Evolutionary conservation across 345 rosid genomes (phyloP).

Genomic region (Stellera chamaejasme): DNA sequence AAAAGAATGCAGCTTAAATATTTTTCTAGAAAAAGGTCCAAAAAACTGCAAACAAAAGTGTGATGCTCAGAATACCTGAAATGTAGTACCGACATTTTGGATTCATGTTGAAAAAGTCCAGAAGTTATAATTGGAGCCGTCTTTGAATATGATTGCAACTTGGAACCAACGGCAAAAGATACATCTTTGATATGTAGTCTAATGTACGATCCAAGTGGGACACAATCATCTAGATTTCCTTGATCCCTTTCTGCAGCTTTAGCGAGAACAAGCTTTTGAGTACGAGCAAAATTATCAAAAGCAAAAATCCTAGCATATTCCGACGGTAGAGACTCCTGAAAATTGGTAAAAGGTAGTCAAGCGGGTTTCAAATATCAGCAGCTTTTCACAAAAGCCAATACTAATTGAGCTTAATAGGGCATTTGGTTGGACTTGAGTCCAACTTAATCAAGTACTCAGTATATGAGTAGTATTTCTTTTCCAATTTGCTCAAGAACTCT

Average conservation of each 20-base stretch:
- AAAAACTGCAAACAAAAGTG: slow-evolving; percentile 6
- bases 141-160: slow-evolving; percentile 33
- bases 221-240: slow-evolving; percentile 46
- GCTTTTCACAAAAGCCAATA: too few relatives aligned
- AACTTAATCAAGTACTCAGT: too few relatives aligned
- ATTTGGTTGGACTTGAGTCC: too few relatives aligned
- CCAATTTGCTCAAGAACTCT: too few relatives aligned
- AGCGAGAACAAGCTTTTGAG: slow-evolving; percentile 74
- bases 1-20: slow-evolving; percentile 4
- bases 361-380: neutral
- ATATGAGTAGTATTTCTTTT: too few relatives aligned
- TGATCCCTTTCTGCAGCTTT: slow-evolving; percentile 49
- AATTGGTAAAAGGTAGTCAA: slow-evolving; percentile 17
- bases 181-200: slow-evolving; percentile 77
- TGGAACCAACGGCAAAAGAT: slow-evolving; percentile 47
- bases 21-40: slow-evolving; percentile 7
- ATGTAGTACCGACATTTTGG: slow-evolving; percentile 97
- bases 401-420: too few relatives aligned
- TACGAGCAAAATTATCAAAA: slow-evolving; percentile 76
- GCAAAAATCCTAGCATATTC: slow-evolving; percentile 91
- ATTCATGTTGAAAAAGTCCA: slow-evolving; percentile 94
- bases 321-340: slow-evolving; percentile 87
- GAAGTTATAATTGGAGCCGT: slow-evolving; percentile 47
- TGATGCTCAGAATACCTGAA: slow-evolving; percentile 46
- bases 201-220: slow-evolving; percentile 48